These are phyloP conservation scores for Crithidia bombi DNA, from an alignment of 208 protist genomes.

Conservation along the genomic window DNA sequence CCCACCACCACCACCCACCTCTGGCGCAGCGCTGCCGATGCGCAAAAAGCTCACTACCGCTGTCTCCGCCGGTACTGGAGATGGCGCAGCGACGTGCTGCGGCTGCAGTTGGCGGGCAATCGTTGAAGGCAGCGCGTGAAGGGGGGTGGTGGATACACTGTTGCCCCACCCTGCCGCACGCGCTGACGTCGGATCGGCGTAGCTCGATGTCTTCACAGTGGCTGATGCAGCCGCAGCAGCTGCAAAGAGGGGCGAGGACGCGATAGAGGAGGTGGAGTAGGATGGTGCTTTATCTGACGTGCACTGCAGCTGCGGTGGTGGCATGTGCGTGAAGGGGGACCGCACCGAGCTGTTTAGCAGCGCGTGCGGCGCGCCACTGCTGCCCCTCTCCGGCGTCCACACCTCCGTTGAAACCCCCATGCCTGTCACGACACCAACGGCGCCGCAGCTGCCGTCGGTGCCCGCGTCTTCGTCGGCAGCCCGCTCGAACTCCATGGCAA, in stretches of 20 bases:
- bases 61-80: constrained; percentile 4
- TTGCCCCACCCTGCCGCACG: neutral
- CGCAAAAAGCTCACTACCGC: constrained; percentile 18
- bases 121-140: neutral
- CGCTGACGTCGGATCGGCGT: neutral
- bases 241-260: neutral
- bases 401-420: neutral
- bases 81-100: neutral
- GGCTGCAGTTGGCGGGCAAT: neutral
- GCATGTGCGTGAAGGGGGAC: neutral
- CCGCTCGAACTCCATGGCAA: constrained; percentile 5
- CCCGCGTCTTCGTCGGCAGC: neutral
- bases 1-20: neutral
- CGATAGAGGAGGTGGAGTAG: neutral
- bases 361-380: constrained; percentile 5
- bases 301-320: constrained; percentile 15
- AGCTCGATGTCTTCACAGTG: neutral
- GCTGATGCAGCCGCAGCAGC: neutral
- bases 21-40: constrained; percentile 2
- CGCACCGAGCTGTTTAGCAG: neutral
- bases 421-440: neutral
- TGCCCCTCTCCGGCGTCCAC: constrained; percentile 14
- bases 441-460: neutral
- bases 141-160: neutral
- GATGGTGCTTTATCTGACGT: neutral